Conservation (phyloP, 345 rosid genomes). For the Hevea brasiliensis region DNA sequence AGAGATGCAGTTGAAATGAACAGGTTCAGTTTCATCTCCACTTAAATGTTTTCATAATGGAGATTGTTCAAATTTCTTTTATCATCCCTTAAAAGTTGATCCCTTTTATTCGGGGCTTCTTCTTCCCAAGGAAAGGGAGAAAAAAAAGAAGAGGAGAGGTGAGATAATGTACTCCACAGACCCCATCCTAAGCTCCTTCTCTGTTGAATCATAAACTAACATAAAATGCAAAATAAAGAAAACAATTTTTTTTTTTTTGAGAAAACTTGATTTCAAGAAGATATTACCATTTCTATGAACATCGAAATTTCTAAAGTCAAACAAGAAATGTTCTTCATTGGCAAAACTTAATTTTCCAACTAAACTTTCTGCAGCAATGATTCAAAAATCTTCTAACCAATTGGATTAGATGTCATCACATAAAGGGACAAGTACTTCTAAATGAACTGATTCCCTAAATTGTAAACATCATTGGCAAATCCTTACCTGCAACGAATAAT, state of each 20-base stretch:
- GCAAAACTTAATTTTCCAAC: background rate
- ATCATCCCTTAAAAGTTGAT: background rate
- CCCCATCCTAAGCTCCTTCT: background rate
- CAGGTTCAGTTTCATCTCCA: background rate
- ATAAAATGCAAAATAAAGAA: background rate
- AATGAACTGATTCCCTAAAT: background rate
- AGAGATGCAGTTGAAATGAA: background rate
- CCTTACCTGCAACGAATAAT: conserved; percentile 85
- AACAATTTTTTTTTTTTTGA: no score
- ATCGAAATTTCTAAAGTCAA: background rate
- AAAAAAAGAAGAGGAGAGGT: background rate
- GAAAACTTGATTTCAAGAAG: background rate
- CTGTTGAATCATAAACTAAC: background rate
- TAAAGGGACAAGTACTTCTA: background rate
- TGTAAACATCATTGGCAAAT: background rate
- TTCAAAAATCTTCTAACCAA: background rate
- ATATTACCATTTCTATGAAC: background rate
- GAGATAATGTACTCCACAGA: background rate
- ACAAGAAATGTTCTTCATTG: background rate
- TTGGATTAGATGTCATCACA: background rate
- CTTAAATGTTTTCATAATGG: background rate
- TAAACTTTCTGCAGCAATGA: background rate
- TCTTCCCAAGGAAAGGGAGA: background rate
- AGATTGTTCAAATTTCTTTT: background rate
- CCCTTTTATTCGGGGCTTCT: background rate